A percentile compares a stretch with the other conserved stretches of the same genome.
Evolutionary conservation across 495 filamentous ascomycete genomes (phyloP).

Genomic region (Saxophila tyrrhenica): DNA sequence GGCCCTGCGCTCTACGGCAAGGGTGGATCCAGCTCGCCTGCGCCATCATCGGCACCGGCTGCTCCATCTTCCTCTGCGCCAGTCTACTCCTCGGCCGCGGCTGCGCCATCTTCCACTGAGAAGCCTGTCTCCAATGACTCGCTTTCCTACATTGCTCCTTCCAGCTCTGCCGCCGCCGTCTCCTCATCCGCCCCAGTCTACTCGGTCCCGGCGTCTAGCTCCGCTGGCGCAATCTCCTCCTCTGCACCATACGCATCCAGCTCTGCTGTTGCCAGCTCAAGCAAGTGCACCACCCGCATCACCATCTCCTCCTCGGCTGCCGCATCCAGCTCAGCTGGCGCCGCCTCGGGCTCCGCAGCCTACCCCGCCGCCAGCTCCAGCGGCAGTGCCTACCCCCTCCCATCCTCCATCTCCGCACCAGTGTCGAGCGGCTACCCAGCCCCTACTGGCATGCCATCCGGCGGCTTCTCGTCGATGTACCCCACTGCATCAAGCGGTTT

Average conservation of each 20-base stretch:
- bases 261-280: neutral
- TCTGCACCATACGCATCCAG: neutral
- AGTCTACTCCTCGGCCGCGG: neutral
- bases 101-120: neutral
- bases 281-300: neutral
- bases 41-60: neutral
- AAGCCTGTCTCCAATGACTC: neutral
- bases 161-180: neutral
- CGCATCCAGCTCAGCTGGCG: neutral
- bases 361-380: neutral
- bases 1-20: neutral
- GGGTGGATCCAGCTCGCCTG: neutral
- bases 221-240: neutral
- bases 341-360: neutral
- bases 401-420: neutral
- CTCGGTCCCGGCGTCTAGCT: neutral
- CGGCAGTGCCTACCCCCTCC: neutral
- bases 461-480: neutral
- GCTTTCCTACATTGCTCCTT: neutral
- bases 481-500: no score
- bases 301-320: neutral
- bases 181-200: neutral
- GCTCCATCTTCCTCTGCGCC: neutral
- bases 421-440: neutral
- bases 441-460: neutral